Evolutionary conservation across 306 rosid genomes (phyloP).

Genomic region (Rosa persica): DNA sequence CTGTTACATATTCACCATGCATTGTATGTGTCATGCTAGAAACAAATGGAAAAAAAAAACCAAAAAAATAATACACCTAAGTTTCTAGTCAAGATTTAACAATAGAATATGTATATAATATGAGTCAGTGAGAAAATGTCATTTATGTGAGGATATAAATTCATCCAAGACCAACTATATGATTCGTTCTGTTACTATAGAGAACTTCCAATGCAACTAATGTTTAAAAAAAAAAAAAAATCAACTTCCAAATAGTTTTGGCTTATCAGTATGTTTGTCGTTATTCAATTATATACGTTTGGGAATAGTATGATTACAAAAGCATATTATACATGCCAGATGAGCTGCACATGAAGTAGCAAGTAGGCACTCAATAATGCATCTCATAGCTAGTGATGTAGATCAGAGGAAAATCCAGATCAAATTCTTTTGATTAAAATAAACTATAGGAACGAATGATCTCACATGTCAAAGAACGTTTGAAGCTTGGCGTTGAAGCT

Average conservation of each 20-base stretch:
- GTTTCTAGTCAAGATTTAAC: not conserved
- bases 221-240: no score
- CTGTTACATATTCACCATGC: conserved; percentile 32
- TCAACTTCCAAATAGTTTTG: not conserved
- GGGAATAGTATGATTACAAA: not conserved
- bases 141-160: not conserved
- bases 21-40: not conserved
- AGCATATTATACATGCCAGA: not conserved
- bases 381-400: not conserved
- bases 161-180: not conserved
- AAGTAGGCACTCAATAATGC: conserved; percentile 1
- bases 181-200: not conserved
- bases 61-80: not conserved
- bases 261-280: no score
- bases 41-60: not conserved
- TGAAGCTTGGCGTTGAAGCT: conserved; percentile 89
- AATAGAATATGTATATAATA: not conserved
- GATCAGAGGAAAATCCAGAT: not conserved
- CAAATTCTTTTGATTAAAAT: not conserved
- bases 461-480: conserved; percentile 93
- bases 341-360: not conserved
- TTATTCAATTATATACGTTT: not conserved
- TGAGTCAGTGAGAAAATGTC: not conserved
- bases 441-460: not conserved
- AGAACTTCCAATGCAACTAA: not conserved